A percentile compares a stretch with the other conserved stretches of the same genome.
Evolutionary conservation across 1,284 basidiomycete genomes (phyloP).

Genomic region (Malassezia dermatis): DNA sequence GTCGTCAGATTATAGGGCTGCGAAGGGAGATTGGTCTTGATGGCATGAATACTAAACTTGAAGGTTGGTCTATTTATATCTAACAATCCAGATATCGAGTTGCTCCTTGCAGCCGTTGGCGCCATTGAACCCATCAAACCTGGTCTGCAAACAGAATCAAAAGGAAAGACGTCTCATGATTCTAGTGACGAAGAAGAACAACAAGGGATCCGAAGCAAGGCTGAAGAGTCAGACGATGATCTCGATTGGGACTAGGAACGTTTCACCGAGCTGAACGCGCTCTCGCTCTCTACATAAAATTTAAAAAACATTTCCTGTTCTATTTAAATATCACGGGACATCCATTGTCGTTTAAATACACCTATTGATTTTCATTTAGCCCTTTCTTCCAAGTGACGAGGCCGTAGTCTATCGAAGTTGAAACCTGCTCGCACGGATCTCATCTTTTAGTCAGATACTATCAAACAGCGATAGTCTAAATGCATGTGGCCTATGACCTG

Average conservation of each 20-base stretch:
- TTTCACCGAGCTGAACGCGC: not conserved
- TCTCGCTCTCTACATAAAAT: not conserved
- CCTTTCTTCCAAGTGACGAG: no score
- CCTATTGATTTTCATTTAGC: no score
- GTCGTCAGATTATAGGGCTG: constrained; percentile 69
- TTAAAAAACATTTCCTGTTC: no score
- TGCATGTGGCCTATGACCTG: not conserved
- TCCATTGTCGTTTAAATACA: no score
- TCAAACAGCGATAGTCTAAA: not conserved
- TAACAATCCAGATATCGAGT: constrained; percentile 33
- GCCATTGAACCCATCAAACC: constrained; percentile 28
- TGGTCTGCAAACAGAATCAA: constrained; percentile 14
- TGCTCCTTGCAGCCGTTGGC: constrained; percentile 39
- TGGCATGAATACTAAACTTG: constrained; percentile 65
- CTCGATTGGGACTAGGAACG: constrained; percentile 43
- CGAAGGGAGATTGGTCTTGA: constrained; percentile 56
- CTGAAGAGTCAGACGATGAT: constrained; percentile 38
- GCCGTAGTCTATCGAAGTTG: not conserved
- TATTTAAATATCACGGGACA: no score
- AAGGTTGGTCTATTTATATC: constrained; percentile 55
- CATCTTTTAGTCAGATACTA: not conserved
- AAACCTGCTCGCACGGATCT: not conserved
- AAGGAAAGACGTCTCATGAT: constrained; percentile 18
- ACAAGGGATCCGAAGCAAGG: constrained; percentile 15
- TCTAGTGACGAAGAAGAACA: constrained; percentile 15